Base-by-base conservation (phyloP, 2,329 filamentous ascomycete genomes). In the Diaporthe humulicola region DNA sequence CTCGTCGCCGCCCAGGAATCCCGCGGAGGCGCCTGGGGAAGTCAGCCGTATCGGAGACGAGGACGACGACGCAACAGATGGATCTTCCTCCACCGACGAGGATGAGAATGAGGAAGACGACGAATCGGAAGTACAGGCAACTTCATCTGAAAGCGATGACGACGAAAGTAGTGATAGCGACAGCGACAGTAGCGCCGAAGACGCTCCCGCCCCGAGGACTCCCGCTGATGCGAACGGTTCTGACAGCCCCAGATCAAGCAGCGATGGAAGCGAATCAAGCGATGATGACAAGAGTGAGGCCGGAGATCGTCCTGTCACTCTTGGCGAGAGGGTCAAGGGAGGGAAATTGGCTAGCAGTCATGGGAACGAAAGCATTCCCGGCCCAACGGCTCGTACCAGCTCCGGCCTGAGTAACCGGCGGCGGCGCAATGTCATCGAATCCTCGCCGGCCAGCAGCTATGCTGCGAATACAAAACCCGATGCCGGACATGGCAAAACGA, bases 111-210 rank as follows among this genome's bases (percentile, higher is more conserved):
- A 76, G 22, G 74, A 76, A 8, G 74, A 73, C 38, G 74, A 76
- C 22, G 66, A 74, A 33, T 70, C 66, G 19, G 42, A 48, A 17
- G 45, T 25, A 40, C 48, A 54, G 15, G 33, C n/a, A 69, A 48
- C 70, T 19, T 64, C 45, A 22, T 54, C 56, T 30, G 73, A 58
- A 42, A 48, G 40, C 30, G 42, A 76, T 15, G 75, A 78, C 54
- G 79, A 78, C 48, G 78, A 74, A 17, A 75, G 45, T 48, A 69
- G 50, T n/a, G 75, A 76, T 19, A 75, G 69, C 50, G 77, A 77
- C 15, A 81, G 78, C 57, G 79, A 81, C 10, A 79, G 78, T 70
- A 78, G 77, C 19, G 79, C 79, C 14, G 79, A 81, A 66, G 78
- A 80, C 40, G 4, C n/a, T 57, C 33, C 66, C 12, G 6, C 58